These are phyloP conservation scores for Pseudohyphozyma bogoriensis DNA, from an alignment of 768 basidiomycete species.

Conservation along the genomic window DNA sequence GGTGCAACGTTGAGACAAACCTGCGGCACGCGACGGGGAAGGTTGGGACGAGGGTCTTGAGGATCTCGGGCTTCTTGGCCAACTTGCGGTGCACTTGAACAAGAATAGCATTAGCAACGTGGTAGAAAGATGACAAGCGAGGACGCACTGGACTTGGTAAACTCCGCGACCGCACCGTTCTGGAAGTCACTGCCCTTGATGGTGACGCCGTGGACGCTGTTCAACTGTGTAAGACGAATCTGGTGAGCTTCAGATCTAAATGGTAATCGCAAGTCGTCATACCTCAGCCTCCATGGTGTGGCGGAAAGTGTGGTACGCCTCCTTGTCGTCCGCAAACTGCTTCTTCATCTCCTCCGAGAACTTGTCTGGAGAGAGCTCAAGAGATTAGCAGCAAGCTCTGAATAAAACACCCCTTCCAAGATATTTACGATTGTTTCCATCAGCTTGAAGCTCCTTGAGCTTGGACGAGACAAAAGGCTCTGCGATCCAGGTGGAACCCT, in stretches of 20 bases:
- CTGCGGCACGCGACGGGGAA: conserved; percentile 54
- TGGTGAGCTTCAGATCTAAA: background rate
- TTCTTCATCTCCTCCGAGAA: conserved; percentile 28
- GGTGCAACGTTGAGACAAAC: background rate
- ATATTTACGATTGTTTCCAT: conserved; percentile 14
- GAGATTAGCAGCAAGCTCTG: background rate
- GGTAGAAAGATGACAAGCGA: background rate
- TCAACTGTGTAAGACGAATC: conserved; percentile 1
- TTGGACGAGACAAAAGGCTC: conserved; percentile 19
- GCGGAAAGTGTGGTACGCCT: conserved; percentile 15
- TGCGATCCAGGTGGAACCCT: conserved; percentile 23
- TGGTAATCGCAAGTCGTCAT: background rate
- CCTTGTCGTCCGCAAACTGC: conserved; percentile 6
- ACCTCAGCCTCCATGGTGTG: conserved; percentile 27
- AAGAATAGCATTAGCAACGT: background rate
- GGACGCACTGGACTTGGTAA: conserved; percentile 16
- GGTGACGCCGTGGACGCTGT: conserved; percentile 22
- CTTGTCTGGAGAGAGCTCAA: background rate
- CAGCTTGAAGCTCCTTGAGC: conserved; percentile 11
- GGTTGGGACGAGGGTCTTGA: conserved; percentile 40
- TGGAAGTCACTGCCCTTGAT: conserved; percentile 15
- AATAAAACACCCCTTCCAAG: background rate
- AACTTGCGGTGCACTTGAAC: conserved; percentile 48
- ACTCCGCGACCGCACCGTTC: conserved; percentile 11
- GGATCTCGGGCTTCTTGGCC: conserved; percentile 53